Conservation (phyloP, 73 alveolate genomes). For the Symbiodinium natans region DNA sequence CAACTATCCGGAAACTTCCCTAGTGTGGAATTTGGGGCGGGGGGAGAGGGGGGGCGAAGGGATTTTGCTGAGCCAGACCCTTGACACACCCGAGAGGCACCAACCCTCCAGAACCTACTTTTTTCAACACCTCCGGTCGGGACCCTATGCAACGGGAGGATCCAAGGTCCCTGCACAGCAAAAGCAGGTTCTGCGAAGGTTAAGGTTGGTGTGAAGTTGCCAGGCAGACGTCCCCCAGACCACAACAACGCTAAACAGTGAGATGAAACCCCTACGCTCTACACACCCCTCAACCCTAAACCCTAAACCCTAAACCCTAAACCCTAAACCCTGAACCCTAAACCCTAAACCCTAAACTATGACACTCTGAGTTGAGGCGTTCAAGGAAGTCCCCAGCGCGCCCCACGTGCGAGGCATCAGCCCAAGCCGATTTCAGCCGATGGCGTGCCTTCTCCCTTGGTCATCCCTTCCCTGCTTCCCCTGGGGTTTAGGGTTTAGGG, state of each 20-base stretch:
- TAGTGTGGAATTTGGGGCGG: no score
- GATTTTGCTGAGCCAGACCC: no score
- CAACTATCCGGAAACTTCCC: no score
- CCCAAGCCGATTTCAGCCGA: not conserved
- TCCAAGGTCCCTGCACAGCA: not conserved
- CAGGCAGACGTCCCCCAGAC: no score
- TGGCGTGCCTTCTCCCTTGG: no score
- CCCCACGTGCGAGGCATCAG: not conserved
- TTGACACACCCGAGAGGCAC: no score
- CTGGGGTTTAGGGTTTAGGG: not conserved
- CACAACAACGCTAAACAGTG: no score
- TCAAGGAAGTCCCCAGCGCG: not conserved
- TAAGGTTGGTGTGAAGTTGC: not conserved
- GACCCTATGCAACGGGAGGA: not conserved
- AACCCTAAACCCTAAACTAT: not conserved
- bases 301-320: not conserved
- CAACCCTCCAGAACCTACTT: no score
- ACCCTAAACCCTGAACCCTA: not conserved
- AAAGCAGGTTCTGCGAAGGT: not conserved
- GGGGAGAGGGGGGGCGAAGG: no score
- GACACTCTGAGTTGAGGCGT: no score
- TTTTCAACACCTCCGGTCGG: no score
- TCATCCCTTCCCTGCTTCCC: no score
- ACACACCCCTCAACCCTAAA: not conserved
- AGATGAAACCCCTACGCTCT: not conserved